Base-by-base conservation (phyloP, 192 early-diverging fungal genomes). In the Backusella psychrophila region DNA sequence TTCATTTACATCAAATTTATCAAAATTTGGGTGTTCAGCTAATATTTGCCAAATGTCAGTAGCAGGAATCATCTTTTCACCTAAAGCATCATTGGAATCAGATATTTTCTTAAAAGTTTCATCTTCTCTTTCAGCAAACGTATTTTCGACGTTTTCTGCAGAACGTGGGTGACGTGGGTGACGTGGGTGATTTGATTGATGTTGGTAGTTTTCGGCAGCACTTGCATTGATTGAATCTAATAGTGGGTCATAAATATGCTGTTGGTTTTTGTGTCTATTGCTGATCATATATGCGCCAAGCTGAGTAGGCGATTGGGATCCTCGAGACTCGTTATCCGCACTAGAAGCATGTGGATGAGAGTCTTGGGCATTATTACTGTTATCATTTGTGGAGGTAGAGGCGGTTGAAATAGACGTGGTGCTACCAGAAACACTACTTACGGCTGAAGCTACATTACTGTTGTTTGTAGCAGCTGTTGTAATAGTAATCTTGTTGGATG, bases 1-100 rank as follows among this genome's bases (percentile, higher is more conserved):
- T 65, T 75, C 67, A 56, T 86, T 84, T 36, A 85, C 82, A 41
- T 89, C 85, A 0, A 85, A 81, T 59, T 88, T 85, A 44, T 89
- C 88, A 76, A 87, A 85, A 31, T 83, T 85, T 52, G 88, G 88
- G 56, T 89, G 88, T 73, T 87, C 83, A 42, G 83, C 77, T 66
- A 89, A 76, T 14, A 81, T 78, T 76, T 88, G 85, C 88, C 88
- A 89, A 17, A 82, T 85, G 44, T 88, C 81, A 31, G 79, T 75
- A 31, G 78, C 81, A 34, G 81, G 74, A 21, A 83, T 82, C 8
- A 80, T 73, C 35, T 80, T 79, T 59, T 79, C 80, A 14, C 36
- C 59, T 21, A 71, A 26, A 36, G 76, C 73, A 12, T 15, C 23
- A 21, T 23, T 69, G 9, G 38, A 69, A 66, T 75, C 21, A 21